Percentiles rank a stretch among this genome's conserved stretches.
Conservation (phyloP, 2,329 filamentous ascomycete species). For the Curvularia verruculosa region DNA sequence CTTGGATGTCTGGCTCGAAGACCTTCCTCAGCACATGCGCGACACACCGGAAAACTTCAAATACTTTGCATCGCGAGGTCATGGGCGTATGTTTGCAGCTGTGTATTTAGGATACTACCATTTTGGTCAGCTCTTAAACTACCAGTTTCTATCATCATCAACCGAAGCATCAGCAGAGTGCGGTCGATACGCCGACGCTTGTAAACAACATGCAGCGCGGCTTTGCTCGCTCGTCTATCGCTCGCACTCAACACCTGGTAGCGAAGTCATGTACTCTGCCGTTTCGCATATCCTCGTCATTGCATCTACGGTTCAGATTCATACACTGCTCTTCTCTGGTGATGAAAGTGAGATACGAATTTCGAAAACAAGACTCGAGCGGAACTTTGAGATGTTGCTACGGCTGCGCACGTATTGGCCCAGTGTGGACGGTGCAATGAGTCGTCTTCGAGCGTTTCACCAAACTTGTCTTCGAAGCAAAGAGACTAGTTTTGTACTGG, state of each 20-base stretch:
- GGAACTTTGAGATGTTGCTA: slow-evolving; percentile 33
- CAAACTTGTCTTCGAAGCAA: slow-evolving; percentile 34
- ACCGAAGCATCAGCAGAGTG: slow-evolving; percentile 20
- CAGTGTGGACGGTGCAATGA: slow-evolving; percentile 34
- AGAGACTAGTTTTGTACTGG: slow-evolving; percentile 35
- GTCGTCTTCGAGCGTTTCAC: slow-evolving; percentile 33
- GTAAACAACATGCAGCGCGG: slow-evolving; percentile 30
- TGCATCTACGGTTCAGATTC: slow-evolving; percentile 32
- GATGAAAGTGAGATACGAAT: slow-evolving; percentile 29
- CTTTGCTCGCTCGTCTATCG: slow-evolving; percentile 33
- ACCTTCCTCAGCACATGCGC: slow-evolving; percentile 31
- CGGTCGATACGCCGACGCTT: slow-evolving; percentile 28
- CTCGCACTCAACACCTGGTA: slow-evolving; percentile 26
- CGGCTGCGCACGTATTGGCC: slow-evolving; percentile 31
- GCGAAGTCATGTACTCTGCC: slow-evolving; percentile 31
- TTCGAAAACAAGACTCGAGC: slow-evolving; percentile 31
- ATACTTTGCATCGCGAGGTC: slow-evolving; percentile 28
- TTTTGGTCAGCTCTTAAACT: slow-evolving; percentile 32
- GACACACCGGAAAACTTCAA: slow-evolving; percentile 32
- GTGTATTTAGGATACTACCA: slow-evolving; percentile 35
- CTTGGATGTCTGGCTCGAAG: slow-evolving; percentile 28
- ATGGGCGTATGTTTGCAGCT: slow-evolving; percentile 32
- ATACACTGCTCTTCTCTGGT: slow-evolving; percentile 31
- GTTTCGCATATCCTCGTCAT: slow-evolving; percentile 34
- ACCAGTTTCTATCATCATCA: slow-evolving; percentile 29